These are phyloP conservation scores for Kokia cookei DNA, from an alignment of 441 rosid genomes.

Conservation along the genomic window DNA sequence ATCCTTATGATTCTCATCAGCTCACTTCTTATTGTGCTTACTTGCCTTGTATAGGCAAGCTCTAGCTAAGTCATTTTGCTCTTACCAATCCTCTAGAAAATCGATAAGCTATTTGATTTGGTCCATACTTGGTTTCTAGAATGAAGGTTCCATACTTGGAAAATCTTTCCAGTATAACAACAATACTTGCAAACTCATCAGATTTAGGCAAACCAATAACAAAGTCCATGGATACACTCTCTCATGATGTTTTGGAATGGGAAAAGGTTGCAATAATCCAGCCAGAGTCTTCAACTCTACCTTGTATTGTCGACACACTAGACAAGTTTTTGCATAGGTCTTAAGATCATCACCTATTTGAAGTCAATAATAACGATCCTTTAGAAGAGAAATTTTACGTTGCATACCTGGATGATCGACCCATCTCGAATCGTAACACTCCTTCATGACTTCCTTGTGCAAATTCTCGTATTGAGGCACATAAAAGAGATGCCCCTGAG, in stretches of 20 bases:
- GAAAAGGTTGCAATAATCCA: not conserved
- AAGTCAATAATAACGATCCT: not conserved
- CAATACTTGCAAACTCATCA: not conserved
- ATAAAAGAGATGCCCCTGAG: not conserved
- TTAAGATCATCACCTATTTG: not conserved
- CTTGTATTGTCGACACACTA: not conserved
- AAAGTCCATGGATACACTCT: not conserved
- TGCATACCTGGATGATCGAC: not conserved
- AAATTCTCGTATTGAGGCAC: not conserved
- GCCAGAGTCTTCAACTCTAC: not conserved
- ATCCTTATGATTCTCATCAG: not conserved
- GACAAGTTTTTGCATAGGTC: not conserved
- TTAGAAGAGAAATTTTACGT: not conserved
- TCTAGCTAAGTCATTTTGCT: not conserved
- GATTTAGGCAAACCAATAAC: not conserved
- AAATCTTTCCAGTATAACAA: not conserved
- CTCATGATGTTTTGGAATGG: not conserved
- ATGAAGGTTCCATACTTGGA: not conserved
- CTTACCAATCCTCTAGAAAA: not conserved
- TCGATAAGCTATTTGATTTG: not conserved
- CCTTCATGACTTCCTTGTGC: too few relatives aligned
- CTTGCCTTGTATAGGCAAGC: not conserved
- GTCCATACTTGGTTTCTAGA: not conserved
- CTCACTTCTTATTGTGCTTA: not conserved
- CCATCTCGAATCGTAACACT: not conserved